Evolutionary conservation across 148 eudicot genomes (phyloP), one percentile per base, ranked within the genome.

Genomic region (Cornus florida): DNA sequence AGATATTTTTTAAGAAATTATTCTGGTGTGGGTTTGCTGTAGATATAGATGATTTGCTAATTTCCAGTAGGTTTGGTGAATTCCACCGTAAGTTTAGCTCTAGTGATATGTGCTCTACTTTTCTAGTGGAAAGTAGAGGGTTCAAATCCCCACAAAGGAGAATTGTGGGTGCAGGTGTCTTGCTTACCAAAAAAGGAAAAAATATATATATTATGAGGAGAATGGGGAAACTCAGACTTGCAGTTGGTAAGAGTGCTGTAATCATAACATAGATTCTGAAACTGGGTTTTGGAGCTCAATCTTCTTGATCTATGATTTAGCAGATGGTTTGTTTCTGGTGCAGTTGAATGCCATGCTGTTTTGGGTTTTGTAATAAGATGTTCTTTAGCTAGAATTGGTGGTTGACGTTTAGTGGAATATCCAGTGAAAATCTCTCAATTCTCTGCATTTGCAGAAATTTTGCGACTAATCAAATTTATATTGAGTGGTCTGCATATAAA

Each of bases 241-340:
- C 17, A 3, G 59, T 53, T 14, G 59, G 3, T 53, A 2, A 41
- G 59, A 53, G 16, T 53, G 14, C 17, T 53, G 59, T 53, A 53
- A 53, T 53, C 59, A 53, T 17, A 11, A 14, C 14, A 14, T 53
- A 14, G 17, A 17, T 35, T 38, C 23, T 65, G 23, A 75, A 7
- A 23, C 56, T 75, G 77, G 19, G 38, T 2, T 64, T 75, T 35
- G 22, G 32, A 38, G 69, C 32, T 75, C n/a, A n/a, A n/a, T n/a
- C n/a, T n/a, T n/a, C n/a, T 32, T 60, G 56, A 35, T 62, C 28
- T 75, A 35, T 69, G 11, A 11, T 53, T 53, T 53, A 5, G 59
- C 59, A 53, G 59, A 53, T 11, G 59, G 59, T 53, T 53, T 53
- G 59, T 10, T 38, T 75, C n/a, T 1, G 5, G 53, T n/a, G 33